phyloP scores from a whole-genome alignment of 805 yeast genomes.

The Lipomyces sp. region DNA sequence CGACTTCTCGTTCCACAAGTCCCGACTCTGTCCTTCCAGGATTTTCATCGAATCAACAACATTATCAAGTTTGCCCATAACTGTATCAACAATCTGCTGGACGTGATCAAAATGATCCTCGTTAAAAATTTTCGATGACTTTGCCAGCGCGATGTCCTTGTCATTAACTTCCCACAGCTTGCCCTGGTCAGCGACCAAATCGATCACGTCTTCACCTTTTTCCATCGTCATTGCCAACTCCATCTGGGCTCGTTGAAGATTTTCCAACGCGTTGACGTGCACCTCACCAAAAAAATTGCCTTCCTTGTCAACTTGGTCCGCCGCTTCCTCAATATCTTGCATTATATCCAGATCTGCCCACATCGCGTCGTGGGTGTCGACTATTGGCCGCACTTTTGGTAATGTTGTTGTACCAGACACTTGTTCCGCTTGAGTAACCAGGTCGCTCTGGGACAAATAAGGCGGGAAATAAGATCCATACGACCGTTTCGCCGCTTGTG shows the following conservation, averaged over 20 bases:
- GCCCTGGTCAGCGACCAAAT: conserved; percentile 39
- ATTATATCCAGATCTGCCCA: conserved; percentile 89
- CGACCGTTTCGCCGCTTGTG: conserved; percentile 1
- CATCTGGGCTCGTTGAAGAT: conserved; percentile 62
- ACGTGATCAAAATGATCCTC: conserved; percentile 60
- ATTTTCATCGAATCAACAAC: conserved; percentile 54
- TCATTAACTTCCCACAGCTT: conserved; percentile 29
- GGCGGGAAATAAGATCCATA: conserved; percentile 15
- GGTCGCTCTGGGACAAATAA: conserved; percentile 14
- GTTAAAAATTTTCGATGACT: conserved; percentile 46
- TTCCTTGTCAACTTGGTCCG: conserved; percentile 45
- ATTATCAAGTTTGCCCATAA: conserved; percentile 54
- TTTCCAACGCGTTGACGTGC: conserved; percentile 58
- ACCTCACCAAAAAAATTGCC: conserved; percentile 49
- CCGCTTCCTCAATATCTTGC: conserved; percentile 73
- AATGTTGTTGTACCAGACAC: conserved; percentile 21
- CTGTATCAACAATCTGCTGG: conserved; percentile 55
- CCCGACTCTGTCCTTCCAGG: conserved; percentile 44
- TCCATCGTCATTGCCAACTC: conserved; percentile 52
- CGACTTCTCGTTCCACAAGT: conserved; percentile 40
- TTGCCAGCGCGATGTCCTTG: conserved; percentile 35
- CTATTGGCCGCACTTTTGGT: conserved; percentile 18
- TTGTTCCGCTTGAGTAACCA: conserved; percentile 18
- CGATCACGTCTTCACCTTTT: conserved; percentile 39
- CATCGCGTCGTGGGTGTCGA: conserved; percentile 69